Conservation (phyloP, 441 rosid species). For the Mallotus japonicus region DNA sequence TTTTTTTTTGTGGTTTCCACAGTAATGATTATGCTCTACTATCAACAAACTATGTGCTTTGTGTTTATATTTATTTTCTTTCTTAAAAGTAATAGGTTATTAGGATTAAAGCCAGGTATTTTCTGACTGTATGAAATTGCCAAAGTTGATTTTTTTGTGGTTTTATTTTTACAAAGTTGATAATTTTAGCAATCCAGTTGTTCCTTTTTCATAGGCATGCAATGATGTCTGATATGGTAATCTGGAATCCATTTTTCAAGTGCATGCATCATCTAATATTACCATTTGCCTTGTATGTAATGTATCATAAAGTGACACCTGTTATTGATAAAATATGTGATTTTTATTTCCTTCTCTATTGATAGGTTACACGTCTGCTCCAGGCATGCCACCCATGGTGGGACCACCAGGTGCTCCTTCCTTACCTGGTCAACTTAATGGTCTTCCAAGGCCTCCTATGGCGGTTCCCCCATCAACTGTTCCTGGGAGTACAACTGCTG, state of each 20-base stretch:
- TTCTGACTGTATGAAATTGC: background rate
- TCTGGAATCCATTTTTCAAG: background rate
- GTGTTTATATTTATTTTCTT: too few species aligned
- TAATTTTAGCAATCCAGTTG: background rate
- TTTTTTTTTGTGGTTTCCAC: too few species aligned
- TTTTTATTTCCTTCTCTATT: background rate
- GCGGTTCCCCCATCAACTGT: constrained; percentile 43
- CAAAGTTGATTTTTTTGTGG: too few species aligned
- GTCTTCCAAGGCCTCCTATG: constrained; percentile 68
- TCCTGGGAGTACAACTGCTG: constrained; percentile 52
- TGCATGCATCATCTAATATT: background rate
- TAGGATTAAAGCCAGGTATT: background rate
- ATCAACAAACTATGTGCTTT: too few species aligned
- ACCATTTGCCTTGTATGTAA: background rate
- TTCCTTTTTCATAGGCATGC: background rate
- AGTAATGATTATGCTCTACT: too few species aligned
- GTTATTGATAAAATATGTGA: background rate
- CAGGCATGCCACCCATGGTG: constrained; percentile 64
- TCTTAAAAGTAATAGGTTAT: background rate
- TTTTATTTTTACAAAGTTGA: background rate
- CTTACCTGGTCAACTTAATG: constrained; percentile 69
- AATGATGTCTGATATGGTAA: too few species aligned
- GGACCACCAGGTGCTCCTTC: constrained; percentile 85
- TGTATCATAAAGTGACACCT: background rate
- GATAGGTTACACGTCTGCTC: constrained; percentile 59